These are phyloP conservation scores for Globisporangium sylvaticum DNA, from an alignment of 352 stramenopile species.

Conservation along the genomic window DNA sequence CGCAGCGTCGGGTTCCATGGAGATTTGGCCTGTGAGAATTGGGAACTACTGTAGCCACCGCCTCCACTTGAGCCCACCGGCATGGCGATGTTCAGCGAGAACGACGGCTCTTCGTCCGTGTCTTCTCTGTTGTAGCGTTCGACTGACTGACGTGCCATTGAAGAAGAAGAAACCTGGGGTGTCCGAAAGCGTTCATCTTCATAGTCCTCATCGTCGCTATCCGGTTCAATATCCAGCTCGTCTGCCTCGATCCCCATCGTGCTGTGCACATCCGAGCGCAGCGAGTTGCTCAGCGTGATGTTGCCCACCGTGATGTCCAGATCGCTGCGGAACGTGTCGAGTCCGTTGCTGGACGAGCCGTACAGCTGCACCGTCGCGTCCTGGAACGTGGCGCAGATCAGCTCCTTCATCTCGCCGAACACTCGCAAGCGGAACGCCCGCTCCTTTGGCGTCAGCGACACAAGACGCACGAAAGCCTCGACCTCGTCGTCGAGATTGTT, in stretches of 20 bases:
- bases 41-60: background rate
- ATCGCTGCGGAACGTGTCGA: slow-evolving; percentile 76
- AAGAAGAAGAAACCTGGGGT: background rate
- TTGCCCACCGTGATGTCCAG: slow-evolving; percentile 71
- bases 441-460: slow-evolving; percentile 45
- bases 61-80: slow-evolving; percentile 13
- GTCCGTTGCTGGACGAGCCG: slow-evolving; percentile 60
- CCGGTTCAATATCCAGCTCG: slow-evolving; percentile 4
- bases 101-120: slow-evolving; percentile 39
- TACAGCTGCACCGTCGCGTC: slow-evolving; percentile 53
- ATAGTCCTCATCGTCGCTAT: slow-evolving; percentile 14
- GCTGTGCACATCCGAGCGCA: slow-evolving; percentile 14
- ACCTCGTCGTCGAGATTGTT: slow-evolving; percentile 38
- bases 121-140: background rate
- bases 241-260: background rate
- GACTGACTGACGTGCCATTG: background rate
- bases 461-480: slow-evolving; percentile 34
- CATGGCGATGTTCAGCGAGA: slow-evolving; percentile 61
- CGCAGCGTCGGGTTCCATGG: slow-evolving; percentile 72
- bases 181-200: slow-evolving; percentile 11
- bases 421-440: slow-evolving; percentile 28
- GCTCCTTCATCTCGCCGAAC: slow-evolving; percentile 40
- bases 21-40: slow-evolving; percentile 28
- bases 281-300: slow-evolving; percentile 25
- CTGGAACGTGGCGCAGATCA: slow-evolving; percentile 41